Conservation (phyloP, 192 early-diverging fungal species). For the Backusella australiensis region DNA sequence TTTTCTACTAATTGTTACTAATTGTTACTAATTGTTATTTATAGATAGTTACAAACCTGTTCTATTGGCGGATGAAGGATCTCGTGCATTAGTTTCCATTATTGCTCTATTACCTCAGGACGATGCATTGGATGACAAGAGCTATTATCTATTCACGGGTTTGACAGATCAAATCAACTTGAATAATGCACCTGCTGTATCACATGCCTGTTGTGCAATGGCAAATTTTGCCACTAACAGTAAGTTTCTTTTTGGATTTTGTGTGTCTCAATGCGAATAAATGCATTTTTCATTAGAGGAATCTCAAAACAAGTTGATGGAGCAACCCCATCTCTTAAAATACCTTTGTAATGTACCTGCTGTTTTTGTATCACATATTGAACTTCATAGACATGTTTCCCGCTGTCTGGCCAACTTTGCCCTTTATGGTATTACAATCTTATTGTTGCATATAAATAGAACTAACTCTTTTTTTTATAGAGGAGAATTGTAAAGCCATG, state of each 20-base stretch:
- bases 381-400: slow-evolving; percentile 56
- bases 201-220: slow-evolving; percentile 56
- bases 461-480: not conserved
- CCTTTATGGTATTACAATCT: slow-evolving; percentile 41
- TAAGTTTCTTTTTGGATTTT: slow-evolving; percentile 7
- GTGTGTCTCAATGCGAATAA: too few species aligned
- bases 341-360: slow-evolving; percentile 43
- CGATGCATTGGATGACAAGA: not conserved
- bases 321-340: slow-evolving; percentile 42
- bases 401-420: slow-evolving; percentile 55
- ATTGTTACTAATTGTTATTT: not conserved
- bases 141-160: not conserved
- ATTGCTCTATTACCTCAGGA: slow-evolving; percentile 12
- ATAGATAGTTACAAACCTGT: slow-evolving; percentile 37
- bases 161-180: not conserved
- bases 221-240: slow-evolving; percentile 61
- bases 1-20: not conserved
- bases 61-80: slow-evolving; percentile 32
- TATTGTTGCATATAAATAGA: not conserved
- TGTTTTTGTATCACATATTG: slow-evolving; percentile 37
- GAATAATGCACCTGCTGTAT: slow-evolving; percentile 36
- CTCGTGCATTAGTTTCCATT: slow-evolving; percentile 20
- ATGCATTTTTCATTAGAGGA: slow-evolving; percentile 19
- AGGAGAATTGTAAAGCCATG: slow-evolving; percentile 26
- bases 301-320: slow-evolving; percentile 49